Conservation (phyloP, 495 filamentous ascomycete genomes). For the Penicillium pancosmium region DNA sequence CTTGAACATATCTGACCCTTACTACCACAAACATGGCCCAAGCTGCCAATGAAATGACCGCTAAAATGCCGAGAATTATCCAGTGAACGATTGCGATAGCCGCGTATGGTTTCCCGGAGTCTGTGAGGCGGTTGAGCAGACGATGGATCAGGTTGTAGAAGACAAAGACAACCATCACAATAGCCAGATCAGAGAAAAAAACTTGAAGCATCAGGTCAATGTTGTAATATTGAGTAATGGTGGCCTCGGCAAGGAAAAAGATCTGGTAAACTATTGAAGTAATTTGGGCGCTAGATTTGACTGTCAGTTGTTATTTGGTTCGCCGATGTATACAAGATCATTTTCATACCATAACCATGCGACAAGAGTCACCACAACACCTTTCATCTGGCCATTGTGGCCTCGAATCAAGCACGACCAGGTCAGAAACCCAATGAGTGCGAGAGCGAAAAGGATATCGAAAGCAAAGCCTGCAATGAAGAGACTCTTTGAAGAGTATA, state of each 20-base stretch:
- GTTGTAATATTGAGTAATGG: constrained; percentile 25
- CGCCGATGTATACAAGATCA: not conserved
- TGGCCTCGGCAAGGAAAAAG: constrained; percentile 18
- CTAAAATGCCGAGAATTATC: constrained; percentile 20
- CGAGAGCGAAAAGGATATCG: constrained; percentile 20
- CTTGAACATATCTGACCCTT: constrained; percentile 14
- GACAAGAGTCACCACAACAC: constrained; percentile 10
- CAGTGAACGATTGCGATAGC: constrained; percentile 22
- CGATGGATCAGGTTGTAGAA: constrained; percentile 29
- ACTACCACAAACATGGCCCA: constrained; percentile 20
- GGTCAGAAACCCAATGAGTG: constrained; percentile 22
- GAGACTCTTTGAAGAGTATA: not conserved
- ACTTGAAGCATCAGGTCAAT: constrained; percentile 24
- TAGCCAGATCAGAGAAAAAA: constrained; percentile 20
- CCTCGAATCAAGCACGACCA: constrained; percentile 28
- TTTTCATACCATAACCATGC: constrained; percentile 20
- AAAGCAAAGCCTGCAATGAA: constrained; percentile 21
- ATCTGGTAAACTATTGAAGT: constrained; percentile 14
- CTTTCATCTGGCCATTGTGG: constrained; percentile 15
- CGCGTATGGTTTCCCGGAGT: constrained; percentile 21
- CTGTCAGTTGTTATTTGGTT: not conserved
- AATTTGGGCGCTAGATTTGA: constrained; percentile 5
- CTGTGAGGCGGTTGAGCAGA: constrained; percentile 21
- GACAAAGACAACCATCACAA: constrained; percentile 22
- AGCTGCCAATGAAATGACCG: constrained; percentile 17